phyloP scores from a whole-genome alignment of 495 filamentous ascomycete species.

The Podospora sp. region DNA sequence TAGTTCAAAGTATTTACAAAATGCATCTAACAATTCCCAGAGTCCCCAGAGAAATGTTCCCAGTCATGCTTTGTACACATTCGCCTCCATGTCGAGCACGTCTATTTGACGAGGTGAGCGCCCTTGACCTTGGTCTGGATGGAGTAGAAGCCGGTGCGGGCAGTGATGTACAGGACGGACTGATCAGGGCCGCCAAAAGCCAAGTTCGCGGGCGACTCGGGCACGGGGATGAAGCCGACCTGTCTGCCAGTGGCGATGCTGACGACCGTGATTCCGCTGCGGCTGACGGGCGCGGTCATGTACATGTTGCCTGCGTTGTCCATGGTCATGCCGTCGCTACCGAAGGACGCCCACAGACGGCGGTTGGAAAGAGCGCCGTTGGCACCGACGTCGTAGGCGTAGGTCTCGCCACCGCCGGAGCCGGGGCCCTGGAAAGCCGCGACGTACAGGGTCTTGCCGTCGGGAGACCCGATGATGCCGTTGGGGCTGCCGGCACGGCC shows the following conservation, averaged over 20 bases:
- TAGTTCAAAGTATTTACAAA: no score
- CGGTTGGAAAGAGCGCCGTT: slow-evolving; percentile 24
- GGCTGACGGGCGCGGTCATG: slow-evolving; percentile 18
- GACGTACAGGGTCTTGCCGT: slow-evolving; percentile 26
- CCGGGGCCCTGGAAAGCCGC: slow-evolving; percentile 21
- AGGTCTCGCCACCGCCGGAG: slow-evolving; percentile 21
- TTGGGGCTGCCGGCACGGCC: slow-evolving; percentile 24
- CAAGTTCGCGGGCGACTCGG: slow-evolving; percentile 21
- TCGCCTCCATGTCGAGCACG: slow-evolving; percentile 15
- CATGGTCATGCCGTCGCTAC: slow-evolving; percentile 26
- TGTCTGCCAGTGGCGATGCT: slow-evolving; percentile 24
- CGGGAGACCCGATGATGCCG: slow-evolving; percentile 21
- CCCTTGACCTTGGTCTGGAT: slow-evolving; percentile 24
- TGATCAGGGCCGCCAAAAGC: slow-evolving; percentile 25
- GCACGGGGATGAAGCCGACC: slow-evolving; percentile 22
- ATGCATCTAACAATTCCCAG: no score
- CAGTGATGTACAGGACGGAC: slow-evolving; percentile 25
- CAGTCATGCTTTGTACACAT: neutral
- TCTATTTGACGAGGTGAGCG: slow-evolving; percentile 23
- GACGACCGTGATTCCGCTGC: slow-evolving; percentile 21
- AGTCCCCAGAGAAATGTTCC: neutral
- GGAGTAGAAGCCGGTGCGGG: slow-evolving; percentile 24
- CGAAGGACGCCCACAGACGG: slow-evolving; percentile 18
- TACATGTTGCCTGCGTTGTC: slow-evolving; percentile 26
- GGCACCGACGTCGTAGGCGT: slow-evolving; percentile 22